Conservation (phyloP, 2,329 filamentous ascomycete species). For the Capronia epimyces region DNA sequence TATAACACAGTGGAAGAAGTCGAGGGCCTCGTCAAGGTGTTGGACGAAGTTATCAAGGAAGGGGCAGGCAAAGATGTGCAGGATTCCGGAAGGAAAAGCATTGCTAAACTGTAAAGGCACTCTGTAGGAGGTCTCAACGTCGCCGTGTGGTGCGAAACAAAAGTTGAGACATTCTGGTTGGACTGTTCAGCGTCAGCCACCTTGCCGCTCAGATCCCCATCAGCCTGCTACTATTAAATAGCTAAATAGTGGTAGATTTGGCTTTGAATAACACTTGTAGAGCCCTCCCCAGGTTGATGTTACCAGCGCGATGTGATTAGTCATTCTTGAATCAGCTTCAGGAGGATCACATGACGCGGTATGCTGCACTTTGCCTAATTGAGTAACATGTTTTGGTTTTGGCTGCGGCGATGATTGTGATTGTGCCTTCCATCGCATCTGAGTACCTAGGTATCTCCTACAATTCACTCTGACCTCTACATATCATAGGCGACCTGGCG, state of each 20-base stretch:
- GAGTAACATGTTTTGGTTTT: slow-evolving; percentile 3
- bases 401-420: not conserved
- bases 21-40: slow-evolving; percentile 26
- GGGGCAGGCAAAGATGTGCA: slow-evolving; percentile 19
- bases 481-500: not conserved
- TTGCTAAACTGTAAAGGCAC: slow-evolving; percentile 22
- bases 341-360: not conserved
- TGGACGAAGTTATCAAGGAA: slow-evolving; percentile 28
- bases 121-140: not conserved
- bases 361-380: not conserved
- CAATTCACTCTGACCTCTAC: not conserved
- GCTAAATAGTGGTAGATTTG: too few species aligned
- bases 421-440: not conserved
- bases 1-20: slow-evolving; percentile 55
- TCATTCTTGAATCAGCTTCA: not conserved
- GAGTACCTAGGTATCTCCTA: not conserved
- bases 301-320: not conserved
- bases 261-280: too few species aligned
- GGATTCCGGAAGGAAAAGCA: slow-evolving; percentile 18
- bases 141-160: too few species aligned
- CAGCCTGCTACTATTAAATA: too few species aligned
- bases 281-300: too few species aligned
- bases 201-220: too few species aligned
- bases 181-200: too few species aligned
- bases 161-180: too few species aligned